Evolutionary conservation across 2,329 filamentous ascomycete species (phyloP).

Genomic region (Fusarium vanettenii): DNA sequence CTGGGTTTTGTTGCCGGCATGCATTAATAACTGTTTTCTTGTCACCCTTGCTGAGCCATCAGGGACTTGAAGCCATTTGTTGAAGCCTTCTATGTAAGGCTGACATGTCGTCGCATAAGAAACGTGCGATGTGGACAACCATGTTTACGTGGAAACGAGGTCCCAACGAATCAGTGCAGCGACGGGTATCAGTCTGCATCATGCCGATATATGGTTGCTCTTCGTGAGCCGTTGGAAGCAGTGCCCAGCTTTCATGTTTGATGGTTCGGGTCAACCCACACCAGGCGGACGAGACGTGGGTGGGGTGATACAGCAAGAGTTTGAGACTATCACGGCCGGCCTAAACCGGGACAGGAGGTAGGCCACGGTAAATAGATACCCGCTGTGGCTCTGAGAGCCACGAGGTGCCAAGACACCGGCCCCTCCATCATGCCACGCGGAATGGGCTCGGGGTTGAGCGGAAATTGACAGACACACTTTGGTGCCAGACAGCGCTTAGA

Average conservation of each 20-base stretch:
- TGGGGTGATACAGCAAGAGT: neutral
- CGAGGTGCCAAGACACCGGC: neutral
- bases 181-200: neutral
- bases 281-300: neutral
- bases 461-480: neutral
- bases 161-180: neutral
- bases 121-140: neutral
- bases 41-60: neutral
- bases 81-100: neutral
- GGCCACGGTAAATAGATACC: neutral
- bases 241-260: neutral
- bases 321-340: neutral
- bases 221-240: neutral
- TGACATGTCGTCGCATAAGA: neutral
- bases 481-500: neutral
- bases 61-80: neutral
- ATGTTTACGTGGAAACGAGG: neutral
- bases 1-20: too few relatives aligned
- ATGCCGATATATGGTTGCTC: neutral
- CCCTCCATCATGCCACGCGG: neutral
- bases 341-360: neutral
- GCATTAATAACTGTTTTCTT: too few relatives aligned
- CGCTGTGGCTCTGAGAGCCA: neutral
- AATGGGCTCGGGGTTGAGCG: neutral
- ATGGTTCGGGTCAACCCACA: neutral